Percentiles rank a stretch among this genome's conserved stretches.
These are phyloP conservation scores for Hamamelis virginiana DNA, from an alignment of 164 flowering plant genomes.

Conservation along the genomic window DNA sequence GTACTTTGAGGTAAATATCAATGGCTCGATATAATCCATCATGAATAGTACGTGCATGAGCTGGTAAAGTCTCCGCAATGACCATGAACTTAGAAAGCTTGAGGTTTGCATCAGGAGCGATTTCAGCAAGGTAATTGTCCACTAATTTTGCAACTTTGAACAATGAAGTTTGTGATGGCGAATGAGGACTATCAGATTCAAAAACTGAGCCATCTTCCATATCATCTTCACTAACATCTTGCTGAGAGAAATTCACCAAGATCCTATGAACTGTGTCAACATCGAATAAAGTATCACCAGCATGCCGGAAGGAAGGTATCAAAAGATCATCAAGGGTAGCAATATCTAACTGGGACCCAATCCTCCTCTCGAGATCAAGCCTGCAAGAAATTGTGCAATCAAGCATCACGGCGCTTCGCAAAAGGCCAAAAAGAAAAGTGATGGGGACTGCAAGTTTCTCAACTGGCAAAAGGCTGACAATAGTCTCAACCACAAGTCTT, in stretches of 20 bases:
- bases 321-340: slow-evolving; percentile 85
- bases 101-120: slow-evolving; percentile 90
- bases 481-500: slow-evolving; percentile 69
- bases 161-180: slow-evolving; percentile 74
- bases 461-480: slow-evolving; percentile 68
- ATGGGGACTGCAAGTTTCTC: slow-evolving; percentile 69
- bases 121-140: slow-evolving; percentile 87
- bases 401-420: slow-evolving; percentile 68
- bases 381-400: slow-evolving; percentile 63
- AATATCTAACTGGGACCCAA: slow-evolving; percentile 70
- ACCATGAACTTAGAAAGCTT: slow-evolving; percentile 70
- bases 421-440: slow-evolving; percentile 69
- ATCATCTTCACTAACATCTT: slow-evolving; percentile 74
- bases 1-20: slow-evolving; percentile 81
- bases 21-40: slow-evolving; percentile 87
- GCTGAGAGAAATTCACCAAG: slow-evolving; percentile 71
- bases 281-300: slow-evolving; percentile 75
- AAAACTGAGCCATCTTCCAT: slow-evolving; percentile 58
- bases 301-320: slow-evolving; percentile 71
- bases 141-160: slow-evolving; percentile 68
- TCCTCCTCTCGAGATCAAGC: slow-evolving; percentile 80
- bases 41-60: slow-evolving; percentile 65
- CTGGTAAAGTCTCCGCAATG: slow-evolving; percentile 76
- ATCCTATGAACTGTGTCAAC: slow-evolving; percentile 86
- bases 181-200: slow-evolving; percentile 63